Base-by-base conservation (phyloP, 2,329 filamentous ascomycete species). In the Clonostachys sp. region DNA sequence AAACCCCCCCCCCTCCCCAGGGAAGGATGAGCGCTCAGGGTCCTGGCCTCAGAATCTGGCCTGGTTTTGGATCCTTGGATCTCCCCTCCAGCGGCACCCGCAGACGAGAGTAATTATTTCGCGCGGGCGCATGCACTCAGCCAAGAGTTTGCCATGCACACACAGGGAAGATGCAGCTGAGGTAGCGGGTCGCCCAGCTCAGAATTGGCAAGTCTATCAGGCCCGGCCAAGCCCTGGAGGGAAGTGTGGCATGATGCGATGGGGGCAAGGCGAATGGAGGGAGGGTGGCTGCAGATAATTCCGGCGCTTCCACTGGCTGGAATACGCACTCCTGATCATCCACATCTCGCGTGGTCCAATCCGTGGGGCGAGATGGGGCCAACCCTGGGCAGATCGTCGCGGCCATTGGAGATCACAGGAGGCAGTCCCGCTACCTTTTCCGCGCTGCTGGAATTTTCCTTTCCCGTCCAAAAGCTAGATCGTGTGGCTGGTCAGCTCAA, bases 341-440 rank as follows among this genome's bases (percentile, higher is more conserved):
- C 40, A 43, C 44, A 46, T 46, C 48, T 49, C 48, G 48, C 48
- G 48, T 49, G 48, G 48, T 39, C 44, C 18, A 41, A 41, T 30
- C 44, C 44, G 41, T 34, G 44, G 41, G 34, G 14, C 40, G 35
- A 34, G 44, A 40, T 14, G 36, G 44, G 46, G 48, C 24, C 24
- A 30, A 12, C 20, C 48, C 44, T 41, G 44, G 45, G 34, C 10
- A 41, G 48, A 49, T 49, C 48, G 48, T 34, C 47, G 47, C 47
- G 40, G 47, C 38, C 48, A 33, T 43, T 49, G 48, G 48, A 49
- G 48, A 49, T 49, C 48, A 49, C 48, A 49, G 48, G 48, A 49
- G 44, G 24, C 24, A 16, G 18, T 39, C 13, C 34, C 30, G n/a
- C 34, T 18, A 14, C 44, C 34, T 24, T 45, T 45, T 34, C 44